A percentile compares a stretch with the other conserved stretches of the same genome.
These are phyloP conservation scores for Pugionium cornutum DNA, from an alignment of 345 rosid species.

Conservation along the genomic window DNA sequence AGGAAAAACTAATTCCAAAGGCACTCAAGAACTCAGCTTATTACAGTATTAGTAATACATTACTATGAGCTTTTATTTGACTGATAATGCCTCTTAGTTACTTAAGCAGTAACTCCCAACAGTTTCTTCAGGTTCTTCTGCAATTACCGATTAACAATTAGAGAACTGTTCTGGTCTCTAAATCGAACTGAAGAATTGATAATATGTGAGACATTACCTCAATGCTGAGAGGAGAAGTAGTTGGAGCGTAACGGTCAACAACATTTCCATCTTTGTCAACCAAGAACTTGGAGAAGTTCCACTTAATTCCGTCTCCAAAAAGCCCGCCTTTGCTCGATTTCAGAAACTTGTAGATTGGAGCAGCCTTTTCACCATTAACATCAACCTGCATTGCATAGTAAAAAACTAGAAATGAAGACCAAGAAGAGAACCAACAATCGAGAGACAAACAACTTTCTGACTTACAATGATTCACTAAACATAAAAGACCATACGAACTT, in stretches of 20 bases:
- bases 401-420: conserved; percentile 7
- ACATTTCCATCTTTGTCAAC: conserved; percentile 77
- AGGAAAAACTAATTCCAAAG: conserved; percentile 12
- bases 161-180: neutral
- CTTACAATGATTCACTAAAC: neutral
- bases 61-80: conserved; percentile 31
- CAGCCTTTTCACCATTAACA: conserved; percentile 76
- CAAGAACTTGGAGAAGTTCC: conserved; percentile 91
- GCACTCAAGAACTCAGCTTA: conserved; percentile 12
- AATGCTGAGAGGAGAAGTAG: conserved; percentile 85
- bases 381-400: conserved; percentile 53
- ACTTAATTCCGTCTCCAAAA: conserved; percentile 71
- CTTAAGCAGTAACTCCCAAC: conserved; percentile 43
- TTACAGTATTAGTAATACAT: conserved; percentile 28
- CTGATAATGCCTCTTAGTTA: neutral
- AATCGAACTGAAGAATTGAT: neutral
- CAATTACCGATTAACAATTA: conserved; percentile 21
- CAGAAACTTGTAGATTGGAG: conserved; percentile 82
- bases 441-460: neutral
- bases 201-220: conserved; percentile 52
- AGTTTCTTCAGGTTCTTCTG: conserved; percentile 84
- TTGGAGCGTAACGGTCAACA: conserved; percentile 85
- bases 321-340: conserved; percentile 84
- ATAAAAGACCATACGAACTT: too few species aligned
- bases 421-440: neutral